Base-by-base conservation (phyloP, 495 filamentous ascomycete species). In the Penicillium ucsense region DNA sequence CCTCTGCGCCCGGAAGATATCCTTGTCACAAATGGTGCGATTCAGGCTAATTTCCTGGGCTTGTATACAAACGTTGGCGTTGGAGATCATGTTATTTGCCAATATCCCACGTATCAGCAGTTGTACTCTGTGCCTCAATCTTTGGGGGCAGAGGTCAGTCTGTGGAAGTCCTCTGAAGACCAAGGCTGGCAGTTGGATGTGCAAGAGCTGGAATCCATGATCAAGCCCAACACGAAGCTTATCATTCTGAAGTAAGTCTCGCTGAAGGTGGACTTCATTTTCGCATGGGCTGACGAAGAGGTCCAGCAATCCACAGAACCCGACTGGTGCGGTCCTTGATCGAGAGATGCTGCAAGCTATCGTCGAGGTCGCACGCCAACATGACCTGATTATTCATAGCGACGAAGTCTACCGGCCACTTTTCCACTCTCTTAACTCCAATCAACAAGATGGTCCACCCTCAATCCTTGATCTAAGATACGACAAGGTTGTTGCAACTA, bases 331-430 rank as follows among this genome's bases (percentile, higher is more conserved):
- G 29, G 77, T 84, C 28, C 80, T 85, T 41, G 75, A 80, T 3
- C 76, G 68, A 38, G 53, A 72, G 0, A 71, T 74, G 5, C 67
- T 94, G 2, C 57, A 77, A 11, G 53, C 70, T 4, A 78, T 92
- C 40, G 73, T 89, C 32, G 68, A 78, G 8, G 62, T 91, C 37
- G 86, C 88, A 3, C 63, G 66, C 9, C 56, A 70, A 32, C 69
- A 76, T 37, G 70, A 76, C 38, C 84, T 91, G 46, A 78, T 72
- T 31, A 67, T 94, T 30, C 71, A 89, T 46, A 76, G 78, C 2
- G 89, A 94, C 57, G 89, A 95, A 65, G 89, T 92, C 7, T 94
- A 92, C 61, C 78, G 86, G 7, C 89, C 89, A 0, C 72, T 94
- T 4, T 94, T 89, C 74, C 89, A 94, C 68, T 79, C 76, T 34